These are phyloP conservation scores for Tetraselmis chui DNA, from an alignment of 139 green algal genomes.

Conservation along the genomic window DNA sequence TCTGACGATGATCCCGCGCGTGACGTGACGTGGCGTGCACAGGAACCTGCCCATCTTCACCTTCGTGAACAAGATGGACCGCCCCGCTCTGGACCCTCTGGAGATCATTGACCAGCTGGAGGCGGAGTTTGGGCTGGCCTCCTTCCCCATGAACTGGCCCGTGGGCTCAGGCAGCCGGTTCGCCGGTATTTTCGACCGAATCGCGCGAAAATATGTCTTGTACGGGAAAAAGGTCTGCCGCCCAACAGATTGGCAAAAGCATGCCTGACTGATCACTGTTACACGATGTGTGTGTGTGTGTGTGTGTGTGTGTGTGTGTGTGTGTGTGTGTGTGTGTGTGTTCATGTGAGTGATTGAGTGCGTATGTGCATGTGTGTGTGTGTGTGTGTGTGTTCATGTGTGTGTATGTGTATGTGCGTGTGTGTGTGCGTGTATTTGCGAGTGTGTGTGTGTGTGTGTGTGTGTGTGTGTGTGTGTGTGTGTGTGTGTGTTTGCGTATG, in stretches of 20 bases:
- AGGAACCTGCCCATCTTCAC: conserved; percentile 62
- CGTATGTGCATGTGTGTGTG: background rate
- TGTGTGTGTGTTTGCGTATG: background rate
- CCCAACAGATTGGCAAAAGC: no score
- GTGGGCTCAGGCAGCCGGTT: conserved; percentile 46
- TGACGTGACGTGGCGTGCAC: no score
- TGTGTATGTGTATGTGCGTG: background rate
- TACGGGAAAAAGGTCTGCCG: conserved; percentile 35
- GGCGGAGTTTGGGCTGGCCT: conserved; percentile 57
- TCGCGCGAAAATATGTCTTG: conserved; percentile 12
- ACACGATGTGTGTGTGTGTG: no score
- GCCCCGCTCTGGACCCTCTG: conserved; percentile 62
- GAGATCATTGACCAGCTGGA: conserved; percentile 77
- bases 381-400: background rate
- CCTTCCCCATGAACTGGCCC: conserved; percentile 71
- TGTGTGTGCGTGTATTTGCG: conserved; percentile 14
- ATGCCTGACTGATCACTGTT: no score
- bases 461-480: no score
- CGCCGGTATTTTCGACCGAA: conserved; percentile 5
- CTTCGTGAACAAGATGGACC: conserved; percentile 55
- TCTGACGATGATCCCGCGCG: no score
- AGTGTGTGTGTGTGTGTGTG: background rate
- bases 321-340: no score
- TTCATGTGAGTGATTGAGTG: no score
- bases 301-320: no score